phyloP scores from a whole-genome alignment of 1,284 basidiomycete genomes.

The Moesziomyces antarcticus region DNA sequence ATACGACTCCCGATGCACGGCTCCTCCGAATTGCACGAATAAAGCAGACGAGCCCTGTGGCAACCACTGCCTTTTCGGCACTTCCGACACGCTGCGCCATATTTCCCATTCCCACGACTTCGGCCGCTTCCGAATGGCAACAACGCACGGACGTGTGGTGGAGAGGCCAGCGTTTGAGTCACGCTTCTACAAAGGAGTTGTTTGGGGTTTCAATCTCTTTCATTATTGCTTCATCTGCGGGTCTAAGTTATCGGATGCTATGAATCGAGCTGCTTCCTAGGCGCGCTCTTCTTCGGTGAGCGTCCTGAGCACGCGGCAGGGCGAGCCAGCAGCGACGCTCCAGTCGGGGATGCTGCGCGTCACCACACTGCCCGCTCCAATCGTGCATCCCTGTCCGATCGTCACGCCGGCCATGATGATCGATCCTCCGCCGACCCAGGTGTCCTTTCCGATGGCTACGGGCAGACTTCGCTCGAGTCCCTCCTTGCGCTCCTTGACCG shows the following conservation, averaged over 20 bases:
- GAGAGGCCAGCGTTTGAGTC: too few species aligned
- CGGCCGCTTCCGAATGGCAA: too few species aligned
- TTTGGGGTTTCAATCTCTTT: too few species aligned
- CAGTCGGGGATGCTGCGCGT: conserved; percentile 70
- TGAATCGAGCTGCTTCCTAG: conserved; percentile 1
- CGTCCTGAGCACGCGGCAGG: conserved; percentile 69
- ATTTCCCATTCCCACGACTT: too few species aligned
- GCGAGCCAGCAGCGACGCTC: conserved; percentile 70
- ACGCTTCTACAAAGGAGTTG: too few species aligned
- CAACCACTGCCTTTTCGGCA: too few species aligned
- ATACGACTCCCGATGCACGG: too few species aligned
- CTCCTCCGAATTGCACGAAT: neutral
- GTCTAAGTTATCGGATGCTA: too few species aligned
- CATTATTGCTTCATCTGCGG: too few species aligned
- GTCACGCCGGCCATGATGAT: conserved; percentile 70
- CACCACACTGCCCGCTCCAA: conserved; percentile 71
- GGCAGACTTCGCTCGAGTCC: conserved; percentile 55
- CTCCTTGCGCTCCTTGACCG: conserved; percentile 48
- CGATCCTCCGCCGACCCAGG: conserved; percentile 69
- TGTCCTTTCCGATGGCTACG: conserved; percentile 50
- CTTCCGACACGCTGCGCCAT: too few species aligned
- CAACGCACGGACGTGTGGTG: too few species aligned
- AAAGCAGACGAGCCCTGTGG: too few species aligned
- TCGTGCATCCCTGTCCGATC: conserved; percentile 70
- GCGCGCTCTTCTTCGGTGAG: conserved; percentile 51